These are phyloP conservation scores for Hypomontagnella submonticulosa DNA, from an alignment of 495 filamentous ascomycete genomes.

Conservation along the genomic window DNA sequence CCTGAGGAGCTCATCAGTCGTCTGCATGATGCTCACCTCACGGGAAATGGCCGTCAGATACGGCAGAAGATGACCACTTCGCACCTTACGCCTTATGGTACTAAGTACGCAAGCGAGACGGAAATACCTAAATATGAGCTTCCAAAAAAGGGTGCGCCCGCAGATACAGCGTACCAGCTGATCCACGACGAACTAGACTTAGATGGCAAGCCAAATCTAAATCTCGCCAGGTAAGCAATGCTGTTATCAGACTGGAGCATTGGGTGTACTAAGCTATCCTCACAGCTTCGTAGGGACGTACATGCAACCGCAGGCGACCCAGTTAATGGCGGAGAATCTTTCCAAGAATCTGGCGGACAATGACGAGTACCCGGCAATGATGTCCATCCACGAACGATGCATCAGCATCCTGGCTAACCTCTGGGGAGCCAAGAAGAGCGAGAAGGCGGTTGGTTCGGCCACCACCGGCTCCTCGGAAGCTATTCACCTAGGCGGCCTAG, in stretches of 20 bases:
- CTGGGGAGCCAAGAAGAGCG: slow-evolving; percentile 72
- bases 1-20: slow-evolving; percentile 69
- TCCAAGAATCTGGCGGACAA: slow-evolving; percentile 75
- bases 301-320: slow-evolving; percentile 72
- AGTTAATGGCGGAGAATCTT: slow-evolving; percentile 75
- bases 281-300: slow-evolving; percentile 75
- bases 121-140: slow-evolving; percentile 77
- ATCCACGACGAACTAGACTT: slow-evolving; percentile 80
- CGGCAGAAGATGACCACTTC: slow-evolving; percentile 55
- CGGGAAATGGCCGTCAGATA: slow-evolving; percentile 55
- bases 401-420: slow-evolving; percentile 76
- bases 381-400: slow-evolving; percentile 77
- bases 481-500: slow-evolving; percentile 78
- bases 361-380: slow-evolving; percentile 81
- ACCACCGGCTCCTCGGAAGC: slow-evolving; percentile 80
- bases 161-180: slow-evolving; percentile 73
- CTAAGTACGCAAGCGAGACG: slow-evolving; percentile 67
- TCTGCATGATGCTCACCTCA: slow-evolving; percentile 59
- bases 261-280: slow-evolving; percentile 6
- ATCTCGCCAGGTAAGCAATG: slow-evolving; percentile 66
- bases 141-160: slow-evolving; percentile 68
- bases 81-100: slow-evolving; percentile 71
- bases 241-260: background rate
- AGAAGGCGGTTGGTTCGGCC: slow-evolving; percentile 76
- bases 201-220: slow-evolving; percentile 77